These are phyloP conservation scores for Nemania bipapillata DNA, from an alignment of 2,329 filamentous ascomycete species.

Conservation along the genomic window DNA sequence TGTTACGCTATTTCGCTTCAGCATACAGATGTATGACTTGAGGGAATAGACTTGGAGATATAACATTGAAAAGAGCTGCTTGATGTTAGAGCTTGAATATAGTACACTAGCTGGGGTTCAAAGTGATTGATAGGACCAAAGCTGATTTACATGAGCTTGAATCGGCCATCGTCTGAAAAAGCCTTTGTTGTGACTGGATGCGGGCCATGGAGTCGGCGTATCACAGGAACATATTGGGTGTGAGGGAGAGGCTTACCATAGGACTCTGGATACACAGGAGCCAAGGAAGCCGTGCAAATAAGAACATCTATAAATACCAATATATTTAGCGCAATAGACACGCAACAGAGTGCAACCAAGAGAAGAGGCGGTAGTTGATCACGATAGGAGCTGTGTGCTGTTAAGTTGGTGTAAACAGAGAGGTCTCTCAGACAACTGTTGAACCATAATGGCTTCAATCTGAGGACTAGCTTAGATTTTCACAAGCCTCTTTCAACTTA, in stretches of 20 bases:
- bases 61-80: too few relatives aligned
- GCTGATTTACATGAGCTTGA: too few relatives aligned
- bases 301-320: too few relatives aligned
- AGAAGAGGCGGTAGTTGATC: neutral
- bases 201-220: too few relatives aligned
- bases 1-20: neutral
- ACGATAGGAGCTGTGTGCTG: neutral
- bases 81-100: neutral
- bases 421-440: neutral
- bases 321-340: neutral
- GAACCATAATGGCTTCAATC: neutral
- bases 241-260: too few relatives aligned
- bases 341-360: neutral
- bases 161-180: too few relatives aligned
- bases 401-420: neutral
- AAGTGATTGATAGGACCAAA: neutral
- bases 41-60: too few relatives aligned
- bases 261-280: too few relatives aligned
- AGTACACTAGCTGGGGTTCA: neutral
- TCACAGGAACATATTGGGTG: too few relatives aligned
- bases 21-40: too few relatives aligned
- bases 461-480: neutral
- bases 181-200: too few relatives aligned
- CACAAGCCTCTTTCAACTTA: neutral
- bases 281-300: too few relatives aligned